These are phyloP conservation scores for California macrophylla DNA, from an alignment of 441 rosid species.

Conservation along the genomic window DNA sequence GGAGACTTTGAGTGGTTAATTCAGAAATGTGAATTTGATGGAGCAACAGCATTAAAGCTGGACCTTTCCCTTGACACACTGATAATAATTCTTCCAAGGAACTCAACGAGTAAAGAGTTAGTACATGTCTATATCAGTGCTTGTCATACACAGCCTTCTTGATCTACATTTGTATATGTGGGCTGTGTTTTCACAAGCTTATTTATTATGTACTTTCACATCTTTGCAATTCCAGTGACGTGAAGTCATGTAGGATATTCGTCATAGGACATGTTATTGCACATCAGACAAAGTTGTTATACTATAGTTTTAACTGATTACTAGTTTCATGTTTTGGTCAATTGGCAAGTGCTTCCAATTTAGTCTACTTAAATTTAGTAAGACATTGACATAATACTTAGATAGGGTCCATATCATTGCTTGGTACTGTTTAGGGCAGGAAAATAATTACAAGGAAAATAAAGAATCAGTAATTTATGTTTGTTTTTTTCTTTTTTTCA, in stretches of 20 bases:
- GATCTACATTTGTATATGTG: slow-evolving; percentile 1
- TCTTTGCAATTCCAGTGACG: background rate
- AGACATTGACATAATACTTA: background rate
- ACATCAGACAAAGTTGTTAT: background rate
- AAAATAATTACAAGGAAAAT: background rate
- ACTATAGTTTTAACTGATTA: background rate
- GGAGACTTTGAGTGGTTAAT: slow-evolving; percentile 97
- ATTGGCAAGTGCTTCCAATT: background rate
- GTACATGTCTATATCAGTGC: slow-evolving; percentile 26
- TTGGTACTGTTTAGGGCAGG: background rate
- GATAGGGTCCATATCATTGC: background rate
- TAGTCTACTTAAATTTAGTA: background rate
- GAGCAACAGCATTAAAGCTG: slow-evolving; percentile 84
- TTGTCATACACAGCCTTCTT: slow-evolving; percentile 6
- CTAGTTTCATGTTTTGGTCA: background rate
- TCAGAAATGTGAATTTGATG: slow-evolving; percentile 93
- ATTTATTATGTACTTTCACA: background rate
- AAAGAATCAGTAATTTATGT: background rate
- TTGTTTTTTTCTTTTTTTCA: background rate
- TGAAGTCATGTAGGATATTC: background rate
- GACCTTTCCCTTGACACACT: slow-evolving; percentile 96
- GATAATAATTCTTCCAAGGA: slow-evolving; percentile 76
- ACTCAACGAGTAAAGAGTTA: slow-evolving; percentile 87
- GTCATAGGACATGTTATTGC: background rate
- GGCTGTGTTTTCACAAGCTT: background rate